phyloP scores from a whole-genome alignment of 305 asterid species.

The Fraxinus angustifolia region DNA sequence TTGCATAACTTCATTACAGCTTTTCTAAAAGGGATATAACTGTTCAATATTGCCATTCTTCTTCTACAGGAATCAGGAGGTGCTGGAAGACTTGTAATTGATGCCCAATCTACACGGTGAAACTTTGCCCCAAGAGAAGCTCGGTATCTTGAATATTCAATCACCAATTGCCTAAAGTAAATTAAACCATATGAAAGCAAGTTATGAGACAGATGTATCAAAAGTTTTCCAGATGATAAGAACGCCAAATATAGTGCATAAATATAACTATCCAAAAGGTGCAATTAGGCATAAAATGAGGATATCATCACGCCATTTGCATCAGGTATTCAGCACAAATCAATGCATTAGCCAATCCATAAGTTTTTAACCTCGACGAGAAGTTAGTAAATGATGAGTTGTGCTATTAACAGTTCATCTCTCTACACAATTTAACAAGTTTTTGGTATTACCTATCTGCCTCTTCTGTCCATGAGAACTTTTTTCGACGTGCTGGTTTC shows the following conservation, averaged over 20 bases:
- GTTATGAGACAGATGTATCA: neutral
- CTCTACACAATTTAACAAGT: constrained; percentile 22
- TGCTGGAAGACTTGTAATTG: constrained; percentile 78
- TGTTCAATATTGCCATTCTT: constrained; percentile 71
- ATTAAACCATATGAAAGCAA: constrained; percentile 24
- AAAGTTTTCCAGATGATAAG: constrained; percentile 11
- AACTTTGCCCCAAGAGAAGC: constrained; percentile 76
- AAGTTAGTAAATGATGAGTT: constrained; percentile 13
- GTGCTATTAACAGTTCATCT: constrained; percentile 21
- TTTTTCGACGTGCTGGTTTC: constrained; percentile 49
- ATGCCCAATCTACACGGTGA: constrained; percentile 68
- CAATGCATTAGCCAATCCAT: constrained; percentile 13
- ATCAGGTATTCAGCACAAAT: constrained; percentile 8
- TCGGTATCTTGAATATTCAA: constrained; percentile 71
- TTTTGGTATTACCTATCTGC: constrained; percentile 68
- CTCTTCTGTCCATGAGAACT: constrained; percentile 79
- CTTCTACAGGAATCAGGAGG: constrained; percentile 75
- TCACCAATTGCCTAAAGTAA: constrained; percentile 68
- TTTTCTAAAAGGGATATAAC: constrained; percentile 48
- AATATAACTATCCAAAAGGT: neutral
- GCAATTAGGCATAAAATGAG: constrained; percentile 16
- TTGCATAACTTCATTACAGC: constrained; percentile 70
- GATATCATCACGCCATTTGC: constrained; percentile 9
- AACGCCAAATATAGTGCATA: neutral
- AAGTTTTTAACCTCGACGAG: neutral